These are phyloP conservation scores for Acanthamoeba castellanii DNA, from an alignment of 208 protist genomes.

Conservation along the genomic window DNA sequence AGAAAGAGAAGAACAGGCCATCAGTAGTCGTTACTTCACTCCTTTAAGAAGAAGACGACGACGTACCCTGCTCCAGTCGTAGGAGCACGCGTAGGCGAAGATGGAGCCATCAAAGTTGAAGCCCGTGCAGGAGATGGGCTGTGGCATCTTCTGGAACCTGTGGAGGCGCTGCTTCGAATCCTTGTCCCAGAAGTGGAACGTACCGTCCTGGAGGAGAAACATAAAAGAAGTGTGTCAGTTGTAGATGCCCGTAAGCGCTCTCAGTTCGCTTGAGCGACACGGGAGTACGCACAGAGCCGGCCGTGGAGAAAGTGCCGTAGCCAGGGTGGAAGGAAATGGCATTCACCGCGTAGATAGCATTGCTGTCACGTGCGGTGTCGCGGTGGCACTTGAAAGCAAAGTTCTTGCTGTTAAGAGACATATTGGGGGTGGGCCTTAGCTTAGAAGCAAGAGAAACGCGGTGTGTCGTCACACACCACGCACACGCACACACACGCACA, in stretches of 20 bases:
- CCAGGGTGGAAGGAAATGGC: slow-evolving; percentile 86
- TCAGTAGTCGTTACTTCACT: too few relatives aligned
- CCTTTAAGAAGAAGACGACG: too few relatives aligned
- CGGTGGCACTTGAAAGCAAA: slow-evolving; percentile 92
- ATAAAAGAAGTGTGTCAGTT: slow-evolving; percentile 2
- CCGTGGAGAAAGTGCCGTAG: slow-evolving; percentile 88
- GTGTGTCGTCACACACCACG: too few relatives aligned
- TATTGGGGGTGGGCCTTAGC: too few relatives aligned
- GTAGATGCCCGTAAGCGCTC: background rate
- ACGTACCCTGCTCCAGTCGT: slow-evolving; percentile 57
- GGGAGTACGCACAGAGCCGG: slow-evolving; percentile 84
- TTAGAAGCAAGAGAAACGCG: too few relatives aligned
- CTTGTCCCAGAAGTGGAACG: slow-evolving; percentile 61
- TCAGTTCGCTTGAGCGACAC: too few relatives aligned
- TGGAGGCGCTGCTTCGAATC: slow-evolving; percentile 33
- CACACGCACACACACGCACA: too few relatives aligned
- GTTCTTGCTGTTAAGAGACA: slow-evolving; percentile 72
- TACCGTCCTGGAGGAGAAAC: background rate
- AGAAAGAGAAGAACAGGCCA: too few relatives aligned
- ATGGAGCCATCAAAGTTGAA: slow-evolving; percentile 44
- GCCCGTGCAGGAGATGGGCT: background rate
- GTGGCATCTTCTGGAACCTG: background rate
- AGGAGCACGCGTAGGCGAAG: slow-evolving; percentile 26
- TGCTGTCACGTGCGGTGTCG: slow-evolving; percentile 48
- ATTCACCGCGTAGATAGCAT: slow-evolving; percentile 87